Evolutionary conservation across 176 grass and related monocot species (phyloP), one percentile per base, ranked within the genome.

Genomic region (Aechmea fasciata): DNA sequence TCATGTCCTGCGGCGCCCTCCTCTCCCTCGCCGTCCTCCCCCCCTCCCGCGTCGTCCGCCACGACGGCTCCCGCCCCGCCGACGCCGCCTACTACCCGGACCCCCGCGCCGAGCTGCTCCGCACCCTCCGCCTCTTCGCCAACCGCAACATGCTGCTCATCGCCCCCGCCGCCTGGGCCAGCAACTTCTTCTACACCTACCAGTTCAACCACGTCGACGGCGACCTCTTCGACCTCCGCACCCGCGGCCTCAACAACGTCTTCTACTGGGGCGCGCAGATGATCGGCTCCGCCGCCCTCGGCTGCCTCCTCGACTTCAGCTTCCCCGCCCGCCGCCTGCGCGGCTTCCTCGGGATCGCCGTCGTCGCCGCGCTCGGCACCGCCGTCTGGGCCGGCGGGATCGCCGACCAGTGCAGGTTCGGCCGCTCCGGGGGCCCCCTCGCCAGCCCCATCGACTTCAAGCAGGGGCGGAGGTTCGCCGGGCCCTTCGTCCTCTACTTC

Each of bases 191-290:
- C 86, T 97, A 97, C 84, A 87, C 72, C 9, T 90, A 97, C 82
- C 94, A 97, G 72, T 97, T 97, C 89, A 97, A 92, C 86, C 85
- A 92, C 79, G 93, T 97, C 51, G 92, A 97, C 13, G 84, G 89
- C 29, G 7, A 54, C 12, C 77, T 97, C 78, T 97, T 97, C 84
- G 81, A 75, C 0, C 84, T 97, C 9, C 13, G 93, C 0, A 97
- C 94, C 26, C 90, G 71, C 75, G 94, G 94, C 0, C 75, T 97
- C 72, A 97, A 90, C 77, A 97, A 97, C 61, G 86, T 97, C 13
- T 92, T 92, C 88, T 97, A 92, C 68, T 97, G 94, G 94, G 94
- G 74, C 51, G 94, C 94, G 1, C 94, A 97, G 80, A 97, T 97
- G 89, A 0, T 90, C n/a, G 94, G 94, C 6, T 90, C 94, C 17